Percentiles rank a stretch among this genome's conserved stretches.
Conservation (phyloP, 805 yeast genomes). For the Millerozyma miso region DNA sequence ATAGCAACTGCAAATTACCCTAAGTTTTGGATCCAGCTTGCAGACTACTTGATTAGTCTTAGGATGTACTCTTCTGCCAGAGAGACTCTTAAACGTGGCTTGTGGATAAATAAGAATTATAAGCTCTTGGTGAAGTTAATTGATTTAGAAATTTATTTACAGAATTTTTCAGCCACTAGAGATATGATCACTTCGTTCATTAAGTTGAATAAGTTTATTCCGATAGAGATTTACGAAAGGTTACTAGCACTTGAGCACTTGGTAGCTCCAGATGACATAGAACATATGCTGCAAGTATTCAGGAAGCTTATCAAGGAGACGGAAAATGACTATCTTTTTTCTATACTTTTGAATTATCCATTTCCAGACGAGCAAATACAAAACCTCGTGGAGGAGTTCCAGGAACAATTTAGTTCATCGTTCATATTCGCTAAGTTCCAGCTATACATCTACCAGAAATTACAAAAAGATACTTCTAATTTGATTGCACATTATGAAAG, state of each 20-base stretch:
- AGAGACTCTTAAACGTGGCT: constrained; percentile 33
- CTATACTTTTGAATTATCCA: constrained; percentile 24
- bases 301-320: constrained; percentile 25
- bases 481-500: not conserved
- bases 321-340: constrained; percentile 32
- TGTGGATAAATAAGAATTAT: constrained; percentile 21
- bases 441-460: not conserved
- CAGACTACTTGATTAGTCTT: constrained; percentile 36
- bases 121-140: constrained; percentile 36
- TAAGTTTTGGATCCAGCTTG: constrained; percentile 47
- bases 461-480: not conserved
- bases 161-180: constrained; percentile 35
- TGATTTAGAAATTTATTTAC: constrained; percentile 40
- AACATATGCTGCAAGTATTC: constrained; percentile 23
- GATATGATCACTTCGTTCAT: constrained; percentile 26
- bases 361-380: constrained; percentile 14
- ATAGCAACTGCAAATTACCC: constrained; percentile 43
- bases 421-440: constrained; percentile 1
- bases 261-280: constrained; percentile 19
- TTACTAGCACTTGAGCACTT: constrained; percentile 40
- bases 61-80: constrained; percentile 33
- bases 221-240: constrained; percentile 37
- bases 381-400: constrained; percentile 21
- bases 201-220: constrained; percentile 17
- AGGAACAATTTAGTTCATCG: constrained; percentile 9